Percentiles rank a stretch among this genome's conserved stretches.
Conservation (phyloP, 1,139 yeast genomes). For the Magnusiomyces suaveolens region DNA sequence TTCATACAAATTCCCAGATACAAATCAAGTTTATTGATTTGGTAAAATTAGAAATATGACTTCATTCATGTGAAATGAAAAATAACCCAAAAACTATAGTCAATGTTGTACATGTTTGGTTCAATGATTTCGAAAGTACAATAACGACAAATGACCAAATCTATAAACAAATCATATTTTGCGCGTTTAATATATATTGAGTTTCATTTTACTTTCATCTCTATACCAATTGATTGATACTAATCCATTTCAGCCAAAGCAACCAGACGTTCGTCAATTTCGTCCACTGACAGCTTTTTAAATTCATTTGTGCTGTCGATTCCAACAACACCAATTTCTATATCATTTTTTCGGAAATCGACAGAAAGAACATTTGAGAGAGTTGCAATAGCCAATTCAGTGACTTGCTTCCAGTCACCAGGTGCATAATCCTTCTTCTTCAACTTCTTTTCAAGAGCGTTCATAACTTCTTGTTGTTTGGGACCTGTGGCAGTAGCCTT, state of each 20-base stretch:
- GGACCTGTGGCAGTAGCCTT: constrained; percentile 95
- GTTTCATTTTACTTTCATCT: too few relatives aligned
- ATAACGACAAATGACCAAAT: too few relatives aligned
- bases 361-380: constrained; percentile 81
- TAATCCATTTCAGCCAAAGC: constrained; percentile 94
- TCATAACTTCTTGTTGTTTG: constrained; percentile 90
- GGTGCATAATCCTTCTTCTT: constrained; percentile 64
- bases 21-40: too few relatives aligned
- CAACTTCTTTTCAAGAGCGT: constrained; percentile 82
- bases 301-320: constrained; percentile 39
- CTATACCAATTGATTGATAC: too few relatives aligned
- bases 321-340: constrained; percentile 87
- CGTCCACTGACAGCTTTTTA: constrained; percentile 65
- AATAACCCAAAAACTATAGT: too few relatives aligned
- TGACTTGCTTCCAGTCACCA: constrained; percentile 84
- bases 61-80: too few relatives aligned
- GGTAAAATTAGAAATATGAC: too few relatives aligned
- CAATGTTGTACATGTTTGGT: too few relatives aligned
- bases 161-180: too few relatives aligned
- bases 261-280: constrained; percentile 86
- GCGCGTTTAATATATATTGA: too few relatives aligned
- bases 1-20: neutral
- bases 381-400: constrained; percentile 80
- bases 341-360: constrained; percentile 85
- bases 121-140: too few relatives aligned